A percentile compares a stretch with the other conserved stretches of the same genome.
Conservation (phyloP, 1,139 yeast species). For the Kodamaea ohmeri region DNA sequence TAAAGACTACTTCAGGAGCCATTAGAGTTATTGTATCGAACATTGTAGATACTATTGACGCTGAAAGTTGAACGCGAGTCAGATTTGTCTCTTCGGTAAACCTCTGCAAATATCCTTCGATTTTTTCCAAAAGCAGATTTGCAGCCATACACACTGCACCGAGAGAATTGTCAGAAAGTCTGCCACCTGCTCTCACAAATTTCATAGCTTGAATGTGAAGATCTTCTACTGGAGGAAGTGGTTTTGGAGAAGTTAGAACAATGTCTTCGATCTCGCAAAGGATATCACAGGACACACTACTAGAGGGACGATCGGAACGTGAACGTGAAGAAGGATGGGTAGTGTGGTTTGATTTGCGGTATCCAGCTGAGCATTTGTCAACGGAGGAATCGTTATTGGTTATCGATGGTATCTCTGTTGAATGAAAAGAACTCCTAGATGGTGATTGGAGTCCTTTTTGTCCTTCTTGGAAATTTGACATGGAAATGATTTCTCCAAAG, state of each 20-base stretch:
- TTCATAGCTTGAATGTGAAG: constrained; percentile 23
- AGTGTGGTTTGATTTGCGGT: too few species aligned
- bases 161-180: constrained; percentile 10
- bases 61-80: neutral
- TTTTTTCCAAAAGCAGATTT: constrained; percentile 1
- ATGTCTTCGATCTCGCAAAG: constrained; percentile 6
- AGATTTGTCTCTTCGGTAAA: neutral
- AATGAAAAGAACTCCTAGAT: too few species aligned
- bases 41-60: constrained; percentile 10
- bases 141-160: constrained; percentile 9
- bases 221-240: constrained; percentile 1
- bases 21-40: constrained; percentile 19
- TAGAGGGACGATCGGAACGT: too few species aligned
- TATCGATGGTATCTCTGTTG: too few species aligned
- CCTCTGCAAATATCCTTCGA: neutral
- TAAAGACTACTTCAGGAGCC: constrained; percentile 24
- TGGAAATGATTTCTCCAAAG: constrained; percentile 16
- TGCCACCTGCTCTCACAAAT: constrained; percentile 14
- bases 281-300: too few species aligned
- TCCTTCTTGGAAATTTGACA: too few species aligned
- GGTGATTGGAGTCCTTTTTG: too few species aligned
- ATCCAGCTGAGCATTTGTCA: too few species aligned
- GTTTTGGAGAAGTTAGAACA: constrained; percentile 1
- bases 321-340: too few species aligned
- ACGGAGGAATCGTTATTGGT: too few species aligned